A percentile compares a stretch with the other conserved stretches of the same genome.
Conservation (phyloP, 345 rosid species). For the Brassica carinata region DNA sequence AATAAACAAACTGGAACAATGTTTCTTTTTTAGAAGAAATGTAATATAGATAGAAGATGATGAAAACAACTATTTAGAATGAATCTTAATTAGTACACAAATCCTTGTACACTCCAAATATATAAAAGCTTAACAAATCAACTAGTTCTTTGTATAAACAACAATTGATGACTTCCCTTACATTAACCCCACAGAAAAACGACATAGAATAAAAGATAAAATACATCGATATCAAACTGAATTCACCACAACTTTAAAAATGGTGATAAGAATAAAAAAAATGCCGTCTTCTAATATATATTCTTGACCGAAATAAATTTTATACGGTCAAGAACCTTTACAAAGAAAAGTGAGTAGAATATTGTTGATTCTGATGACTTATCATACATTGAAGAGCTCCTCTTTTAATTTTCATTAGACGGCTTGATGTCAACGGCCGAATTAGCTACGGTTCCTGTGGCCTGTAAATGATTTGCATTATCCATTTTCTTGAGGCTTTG, state of each 20-base stretch:
- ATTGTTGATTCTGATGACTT: conserved; percentile 14
- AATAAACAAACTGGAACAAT: background rate
- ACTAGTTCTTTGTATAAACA: conserved; percentile 38
- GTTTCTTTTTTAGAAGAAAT: background rate
- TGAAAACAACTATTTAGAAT: conserved; percentile 10
- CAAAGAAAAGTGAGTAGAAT: conserved; percentile 10
- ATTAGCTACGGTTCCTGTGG: conserved; percentile 22
- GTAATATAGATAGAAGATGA: background rate
- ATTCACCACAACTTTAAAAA: conserved; percentile 27
- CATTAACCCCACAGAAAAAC: conserved; percentile 10
- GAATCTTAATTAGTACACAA: conserved; percentile 22
- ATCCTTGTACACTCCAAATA: conserved; percentile 17
- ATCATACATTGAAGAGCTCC: conserved; percentile 47
- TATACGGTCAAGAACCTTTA: background rate
- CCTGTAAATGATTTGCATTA: conserved; percentile 27
- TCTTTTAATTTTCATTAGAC: conserved; percentile 35
- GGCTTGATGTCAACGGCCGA: conserved; percentile 36
- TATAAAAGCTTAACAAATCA: background rate
- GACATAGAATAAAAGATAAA: conserved; percentile 14
- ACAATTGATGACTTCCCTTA: conserved; percentile 17
- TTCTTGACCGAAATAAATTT: conserved; percentile 20
- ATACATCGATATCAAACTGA: conserved; percentile 4
- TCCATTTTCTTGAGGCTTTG: conserved; percentile 55
- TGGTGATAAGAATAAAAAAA: conserved; percentile 30
- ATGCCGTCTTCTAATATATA: background rate